A percentile compares a stretch with the other conserved stretches of the same genome.
Conservation (phyloP, 1,284 basidiomycete genomes). For the Vanrija humicola region DNA sequence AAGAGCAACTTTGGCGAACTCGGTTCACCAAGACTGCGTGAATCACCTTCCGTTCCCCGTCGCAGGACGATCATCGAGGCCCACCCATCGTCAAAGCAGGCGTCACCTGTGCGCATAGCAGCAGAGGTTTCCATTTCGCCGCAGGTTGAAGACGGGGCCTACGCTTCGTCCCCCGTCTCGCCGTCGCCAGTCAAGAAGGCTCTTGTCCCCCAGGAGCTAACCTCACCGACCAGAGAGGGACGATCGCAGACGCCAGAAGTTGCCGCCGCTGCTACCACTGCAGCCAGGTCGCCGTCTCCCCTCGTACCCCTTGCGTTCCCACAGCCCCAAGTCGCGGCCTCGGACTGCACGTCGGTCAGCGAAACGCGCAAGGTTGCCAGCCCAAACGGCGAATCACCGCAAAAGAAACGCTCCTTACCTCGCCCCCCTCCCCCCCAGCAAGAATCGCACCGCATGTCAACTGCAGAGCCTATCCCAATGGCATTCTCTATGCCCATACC, state of each 20-base stretch:
- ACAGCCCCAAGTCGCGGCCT: not conserved
- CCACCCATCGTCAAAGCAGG: not conserved
- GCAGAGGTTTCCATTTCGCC: conserved; percentile 1
- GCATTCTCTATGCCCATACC: conserved; percentile 9
- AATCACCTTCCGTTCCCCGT: conserved; percentile 31
- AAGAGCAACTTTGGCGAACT: conserved; percentile 10
- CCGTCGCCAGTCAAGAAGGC: not conserved
- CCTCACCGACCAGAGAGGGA: not conserved
- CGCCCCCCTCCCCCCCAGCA: not conserved
- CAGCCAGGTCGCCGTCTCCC: not conserved
- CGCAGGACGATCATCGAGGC: conserved; percentile 34
- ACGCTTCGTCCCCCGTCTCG: not conserved
- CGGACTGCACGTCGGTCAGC: not conserved
- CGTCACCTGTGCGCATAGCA: conserved; percentile 1
- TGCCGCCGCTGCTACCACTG: not conserved
- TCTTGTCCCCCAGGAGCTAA: not conserved
- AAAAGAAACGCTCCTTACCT: conserved; percentile 8
- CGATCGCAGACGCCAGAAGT: not conserved
- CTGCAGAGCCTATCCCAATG: conserved; percentile 8
- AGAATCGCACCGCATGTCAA: not conserved
- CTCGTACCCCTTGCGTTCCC: not conserved
- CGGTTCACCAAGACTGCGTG: conserved; percentile 22
- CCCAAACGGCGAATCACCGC: not conserved
- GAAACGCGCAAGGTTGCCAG: too few relatives aligned
- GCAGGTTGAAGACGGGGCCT: not conserved